Percentiles rank a stretch among this genome's conserved stretches.
phyloP scores from a whole-genome alignment of 345 rosid genomes.

The Raphanus raphanistrum region DNA sequence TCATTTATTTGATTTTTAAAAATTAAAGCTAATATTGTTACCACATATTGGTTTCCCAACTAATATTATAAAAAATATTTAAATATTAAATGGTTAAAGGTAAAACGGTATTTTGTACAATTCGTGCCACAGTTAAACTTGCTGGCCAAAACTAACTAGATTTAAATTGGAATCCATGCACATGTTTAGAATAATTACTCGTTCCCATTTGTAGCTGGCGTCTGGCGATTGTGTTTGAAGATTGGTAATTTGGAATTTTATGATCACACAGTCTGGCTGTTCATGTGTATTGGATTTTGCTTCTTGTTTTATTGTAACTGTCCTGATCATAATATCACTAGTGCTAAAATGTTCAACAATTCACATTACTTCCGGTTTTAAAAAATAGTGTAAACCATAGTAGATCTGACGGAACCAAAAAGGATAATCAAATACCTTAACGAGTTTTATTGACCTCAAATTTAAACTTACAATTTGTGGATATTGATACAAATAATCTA shows the following conservation, averaged over 20 bases:
- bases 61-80: neutral
- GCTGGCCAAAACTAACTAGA: neutral
- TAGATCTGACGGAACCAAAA: neutral
- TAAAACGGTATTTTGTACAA: neutral
- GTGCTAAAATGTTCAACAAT: neutral
- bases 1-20: no score
- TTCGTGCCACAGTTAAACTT: neutral
- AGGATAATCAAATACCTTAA: neutral
- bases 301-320: neutral
- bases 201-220: slow-evolving; percentile 1
- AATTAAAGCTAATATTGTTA: neutral
- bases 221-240: neutral
- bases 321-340: neutral
- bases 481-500: no score
- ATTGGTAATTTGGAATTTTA: slow-evolving; percentile 12
- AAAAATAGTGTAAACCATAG: neutral
- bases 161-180: slow-evolving; percentile 1
- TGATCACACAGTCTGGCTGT: slow-evolving; percentile 14
- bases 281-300: neutral
- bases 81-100: neutral
- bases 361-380: neutral
- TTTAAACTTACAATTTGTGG: neutral
- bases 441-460: neutral
- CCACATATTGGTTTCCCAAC: neutral
- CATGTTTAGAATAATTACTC: slow-evolving; percentile 10